Evolutionary conservation across 345 rosid species (phyloP).

Genomic region (Geranium brycei): DNA sequence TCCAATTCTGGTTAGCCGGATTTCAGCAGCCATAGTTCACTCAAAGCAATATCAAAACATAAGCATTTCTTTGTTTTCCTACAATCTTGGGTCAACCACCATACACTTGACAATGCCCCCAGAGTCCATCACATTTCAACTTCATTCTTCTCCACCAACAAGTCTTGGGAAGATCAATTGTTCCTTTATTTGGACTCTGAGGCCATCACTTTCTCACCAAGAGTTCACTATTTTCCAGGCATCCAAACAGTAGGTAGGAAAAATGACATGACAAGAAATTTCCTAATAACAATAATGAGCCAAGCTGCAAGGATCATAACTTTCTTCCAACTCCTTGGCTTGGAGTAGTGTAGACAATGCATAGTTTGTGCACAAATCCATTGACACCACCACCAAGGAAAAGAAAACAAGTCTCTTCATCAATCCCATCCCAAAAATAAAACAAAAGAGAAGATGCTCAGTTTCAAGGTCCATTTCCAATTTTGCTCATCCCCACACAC

Average conservation of each 20-base stretch:
- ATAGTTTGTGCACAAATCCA: no score
- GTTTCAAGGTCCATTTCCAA: constrained; percentile 3
- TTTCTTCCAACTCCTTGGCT: neutral
- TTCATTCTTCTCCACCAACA: neutral
- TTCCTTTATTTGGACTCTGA: neutral
- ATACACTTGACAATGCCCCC: no score
- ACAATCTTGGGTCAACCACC: no score
- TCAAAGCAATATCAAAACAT: no score
- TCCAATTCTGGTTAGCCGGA: no score
- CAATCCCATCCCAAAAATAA: neutral
- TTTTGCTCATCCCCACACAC: constrained; percentile 3
- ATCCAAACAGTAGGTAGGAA: neutral
- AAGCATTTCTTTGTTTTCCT: no score
- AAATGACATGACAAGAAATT: neutral
- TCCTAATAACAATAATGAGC: neutral
- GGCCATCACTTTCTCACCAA: neutral
- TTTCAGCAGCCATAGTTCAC: no score
- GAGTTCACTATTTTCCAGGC: neutral
- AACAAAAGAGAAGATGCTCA: neutral
- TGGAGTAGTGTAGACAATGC: neutral
- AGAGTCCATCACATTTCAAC: neutral
- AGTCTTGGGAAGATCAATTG: no score
- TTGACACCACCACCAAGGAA: constrained; percentile 2
- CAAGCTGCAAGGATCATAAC: neutral
- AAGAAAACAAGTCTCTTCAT: constrained; percentile 2